Base-by-base conservation (phyloP, 148 eudicot genomes). In the Cornus kousa region DNA sequence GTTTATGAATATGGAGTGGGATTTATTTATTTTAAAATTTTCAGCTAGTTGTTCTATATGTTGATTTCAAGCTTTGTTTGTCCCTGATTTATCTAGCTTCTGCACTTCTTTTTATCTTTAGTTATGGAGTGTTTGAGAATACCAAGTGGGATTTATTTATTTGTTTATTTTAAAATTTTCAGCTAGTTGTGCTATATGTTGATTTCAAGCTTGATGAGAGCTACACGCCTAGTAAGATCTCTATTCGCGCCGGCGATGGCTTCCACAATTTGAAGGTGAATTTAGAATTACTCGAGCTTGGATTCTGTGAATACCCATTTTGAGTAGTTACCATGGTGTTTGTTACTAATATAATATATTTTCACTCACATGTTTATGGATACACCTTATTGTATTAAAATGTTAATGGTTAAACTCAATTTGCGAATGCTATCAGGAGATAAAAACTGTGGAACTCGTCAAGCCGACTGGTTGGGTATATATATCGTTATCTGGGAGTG, bases 151-250 rank as follows among this genome's bases (percentile, higher is more conserved):
- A 43, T 43, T 43, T 43, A 4, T 57, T 57, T 57, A 55, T 16
- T 3, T 10, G 8, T 55, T 2, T 10, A 55, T 10, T 9, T 55
- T 28, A 28, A 28, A 28, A 28, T 28, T 82, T 85, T 73, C 82
- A 93, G 97, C 80, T 95, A 28, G 97, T 93, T 74, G 93, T 83
- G 12, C 79, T 95, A 24, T 93, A 92, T 85, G 97, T 92, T 53
- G 98, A 95, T 91, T 93, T 88, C 86, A 95, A 95, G 89, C 97
- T 95, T 76, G 99, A 95, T 55, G 99, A 95, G 91, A 95, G 99
- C 82, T 95, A 95, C 81, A 90, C 99, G 0, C 99, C 99, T 14
- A 91, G 95, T 87, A 93, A 90, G 97, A 91, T 95, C 48, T 89
- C 94, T 2, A 80, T 95, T 74, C 87, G 93, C 31, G 97, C 97